These are phyloP conservation scores for Hylodesmum podocarpum DNA, from an alignment of 306 rosid genomes.

Conservation along the genomic window DNA sequence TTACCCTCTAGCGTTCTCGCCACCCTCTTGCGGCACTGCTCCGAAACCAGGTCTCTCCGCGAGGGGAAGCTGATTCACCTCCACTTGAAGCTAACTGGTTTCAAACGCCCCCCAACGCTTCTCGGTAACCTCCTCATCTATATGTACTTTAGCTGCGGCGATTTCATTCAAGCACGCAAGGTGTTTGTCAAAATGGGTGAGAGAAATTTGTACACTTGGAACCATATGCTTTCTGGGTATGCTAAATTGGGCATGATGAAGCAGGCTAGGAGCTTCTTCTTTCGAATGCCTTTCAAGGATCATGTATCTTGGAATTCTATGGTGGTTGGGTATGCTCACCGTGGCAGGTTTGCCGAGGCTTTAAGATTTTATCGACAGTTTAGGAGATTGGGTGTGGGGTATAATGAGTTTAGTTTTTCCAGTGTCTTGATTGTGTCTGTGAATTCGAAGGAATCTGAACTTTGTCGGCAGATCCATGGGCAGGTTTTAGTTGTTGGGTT, in stretches of 20 bases:
- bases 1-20: slow-evolving; percentile 60
- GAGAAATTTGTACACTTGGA: slow-evolving; percentile 81
- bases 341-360: slow-evolving; percentile 56
- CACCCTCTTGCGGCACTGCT: slow-evolving; percentile 62
- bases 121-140: slow-evolving; percentile 67
- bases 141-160: slow-evolving; percentile 66
- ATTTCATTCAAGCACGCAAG: slow-evolving; percentile 55
- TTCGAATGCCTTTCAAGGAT: slow-evolving; percentile 66
- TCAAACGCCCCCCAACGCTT: slow-evolving; percentile 58
- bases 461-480: slow-evolving; percentile 76
- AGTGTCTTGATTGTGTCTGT: slow-evolving; percentile 73
- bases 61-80: slow-evolving; percentile 70
- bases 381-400: slow-evolving; percentile 54
- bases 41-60: slow-evolving; percentile 39
- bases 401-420: slow-evolving; percentile 74
- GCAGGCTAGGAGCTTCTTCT: slow-evolving; percentile 59
- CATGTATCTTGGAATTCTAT: slow-evolving; percentile 80
- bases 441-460: slow-evolving; percentile 53
- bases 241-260: slow-evolving; percentile 63
- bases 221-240: slow-evolving; percentile 80
- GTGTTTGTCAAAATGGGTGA: slow-evolving; percentile 77
- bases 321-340: slow-evolving; percentile 67
- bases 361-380: slow-evolving; percentile 56
- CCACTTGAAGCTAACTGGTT: slow-evolving; percentile 68
- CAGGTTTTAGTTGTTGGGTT: slow-evolving; percentile 76